phyloP scores from a whole-genome alignment of 1,284 basidiomycete species.

The Sanghuangporus baumii region DNA sequence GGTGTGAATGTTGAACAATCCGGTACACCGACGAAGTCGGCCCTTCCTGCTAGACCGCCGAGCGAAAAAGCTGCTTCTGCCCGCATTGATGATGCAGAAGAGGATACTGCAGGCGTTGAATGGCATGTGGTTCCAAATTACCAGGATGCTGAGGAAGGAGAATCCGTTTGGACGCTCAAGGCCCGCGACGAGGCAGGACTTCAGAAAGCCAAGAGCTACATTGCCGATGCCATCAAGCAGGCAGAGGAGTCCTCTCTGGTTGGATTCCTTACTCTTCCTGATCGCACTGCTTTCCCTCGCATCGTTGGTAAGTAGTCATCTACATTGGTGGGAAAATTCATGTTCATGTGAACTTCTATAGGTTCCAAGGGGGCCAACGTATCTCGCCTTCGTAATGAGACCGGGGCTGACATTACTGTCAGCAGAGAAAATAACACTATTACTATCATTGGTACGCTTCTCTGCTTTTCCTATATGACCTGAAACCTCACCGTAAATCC shows the following conservation, averaged over 20 bases:
- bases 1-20: slow-evolving; percentile 82
- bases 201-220: slow-evolving; percentile 63
- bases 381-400: slow-evolving; percentile 76
- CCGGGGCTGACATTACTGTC: slow-evolving; percentile 85
- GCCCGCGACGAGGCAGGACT: slow-evolving; percentile 72
- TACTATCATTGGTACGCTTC: slow-evolving; percentile 67
- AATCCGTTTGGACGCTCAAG: slow-evolving; percentile 79
- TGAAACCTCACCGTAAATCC: neutral
- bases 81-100: slow-evolving; percentile 76
- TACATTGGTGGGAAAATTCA: neutral
- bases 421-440: slow-evolving; percentile 82
- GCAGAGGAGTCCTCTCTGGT: slow-evolving; percentile 71
- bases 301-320: slow-evolving; percentile 47
- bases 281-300: slow-evolving; percentile 74
- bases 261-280: slow-evolving; percentile 72
- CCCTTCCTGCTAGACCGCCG: slow-evolving; percentile 55
- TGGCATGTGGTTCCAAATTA: slow-evolving; percentile 81
- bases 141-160: slow-evolving; percentile 71
- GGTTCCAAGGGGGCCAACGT: slow-evolving; percentile 87
- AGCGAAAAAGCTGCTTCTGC: slow-evolving; percentile 43
- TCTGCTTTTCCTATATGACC: slow-evolving; percentile 1
- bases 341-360: neutral
- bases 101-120: slow-evolving; percentile 41
- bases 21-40: slow-evolving; percentile 56
- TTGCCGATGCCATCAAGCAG: slow-evolving; percentile 68